phyloP scores from a whole-genome alignment of 805 yeast genomes.

The Lachancea dasiensis region DNA sequence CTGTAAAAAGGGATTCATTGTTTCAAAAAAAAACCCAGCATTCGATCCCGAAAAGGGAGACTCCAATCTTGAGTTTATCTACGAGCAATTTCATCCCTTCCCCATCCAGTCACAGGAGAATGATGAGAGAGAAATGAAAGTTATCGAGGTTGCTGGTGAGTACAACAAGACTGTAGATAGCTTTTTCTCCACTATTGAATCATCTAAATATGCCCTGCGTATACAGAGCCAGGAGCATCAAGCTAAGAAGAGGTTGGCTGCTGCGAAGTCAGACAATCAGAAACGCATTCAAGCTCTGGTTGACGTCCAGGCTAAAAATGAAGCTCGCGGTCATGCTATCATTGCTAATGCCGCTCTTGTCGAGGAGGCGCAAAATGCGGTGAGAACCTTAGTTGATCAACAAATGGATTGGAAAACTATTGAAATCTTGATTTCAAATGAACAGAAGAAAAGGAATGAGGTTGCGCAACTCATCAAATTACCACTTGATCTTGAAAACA shows the following conservation, averaged over 20 bases:
- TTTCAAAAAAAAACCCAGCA: conserved; percentile 52
- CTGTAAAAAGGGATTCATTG: conserved; percentile 50
- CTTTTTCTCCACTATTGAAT: conserved; percentile 80
- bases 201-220: conserved; percentile 67
- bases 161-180: conserved; percentile 78
- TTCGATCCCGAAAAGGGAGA: conserved; percentile 38
- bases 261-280: conserved; percentile 67
- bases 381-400: conserved; percentile 62
- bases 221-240: conserved; percentile 71
- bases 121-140: conserved; percentile 28
- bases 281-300: conserved; percentile 61
- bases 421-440: conserved; percentile 64
- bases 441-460: conserved; percentile 57
- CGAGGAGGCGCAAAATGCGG: conserved; percentile 62
- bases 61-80: conserved; percentile 43
- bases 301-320: conserved; percentile 57
- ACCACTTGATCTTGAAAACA: conserved; percentile 66
- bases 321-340: conserved; percentile 65
- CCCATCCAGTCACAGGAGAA: conserved; percentile 40
- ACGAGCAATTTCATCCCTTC: conserved; percentile 69
- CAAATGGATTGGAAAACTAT: conserved; percentile 94
- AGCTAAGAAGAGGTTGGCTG: conserved; percentile 67
- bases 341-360: conserved; percentile 64
- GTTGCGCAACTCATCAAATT: conserved; percentile 57
- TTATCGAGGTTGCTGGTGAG: conserved; percentile 45